Evolutionary conservation across 495 filamentous ascomycete species (phyloP).

Genomic region (Penicillium silybi): DNA sequence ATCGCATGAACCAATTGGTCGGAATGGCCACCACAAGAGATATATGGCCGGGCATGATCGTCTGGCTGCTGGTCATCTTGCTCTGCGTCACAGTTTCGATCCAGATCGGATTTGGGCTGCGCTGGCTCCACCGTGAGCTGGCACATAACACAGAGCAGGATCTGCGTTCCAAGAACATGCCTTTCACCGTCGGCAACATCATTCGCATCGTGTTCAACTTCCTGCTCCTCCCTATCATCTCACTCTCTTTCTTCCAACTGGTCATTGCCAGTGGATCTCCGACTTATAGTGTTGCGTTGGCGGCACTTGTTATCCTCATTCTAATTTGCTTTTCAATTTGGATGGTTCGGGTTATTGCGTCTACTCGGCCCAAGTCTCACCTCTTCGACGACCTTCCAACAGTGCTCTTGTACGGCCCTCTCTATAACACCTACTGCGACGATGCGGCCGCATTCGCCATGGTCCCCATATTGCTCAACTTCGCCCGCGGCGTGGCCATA

Average conservation of each 20-base stretch:
- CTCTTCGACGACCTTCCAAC: slow-evolving; percentile 92
- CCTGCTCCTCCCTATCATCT: slow-evolving; percentile 80
- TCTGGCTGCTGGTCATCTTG: slow-evolving; percentile 78
- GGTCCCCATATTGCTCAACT: slow-evolving; percentile 76
- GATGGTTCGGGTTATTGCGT: slow-evolving; percentile 73
- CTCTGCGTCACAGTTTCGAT: slow-evolving; percentile 62
- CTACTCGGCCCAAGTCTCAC: slow-evolving; percentile 73
- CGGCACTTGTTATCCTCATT: slow-evolving; percentile 67
- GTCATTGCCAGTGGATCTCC: slow-evolving; percentile 68
- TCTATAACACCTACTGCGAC: slow-evolving; percentile 96
- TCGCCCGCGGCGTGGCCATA: slow-evolving; percentile 83
- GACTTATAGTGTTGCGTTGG: slow-evolving; percentile 63
- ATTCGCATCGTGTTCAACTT: slow-evolving; percentile 89
- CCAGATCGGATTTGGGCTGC: slow-evolving; percentile 69
- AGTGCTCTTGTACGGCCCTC: slow-evolving; percentile 82
- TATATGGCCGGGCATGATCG: slow-evolving; percentile 88
- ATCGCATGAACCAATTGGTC: slow-evolving; percentile 74
- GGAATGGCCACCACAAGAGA: slow-evolving; percentile 73
- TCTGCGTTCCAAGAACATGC: slow-evolving; percentile 82
- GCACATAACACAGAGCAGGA: slow-evolving; percentile 77
- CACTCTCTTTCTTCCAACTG: slow-evolving; percentile 85
- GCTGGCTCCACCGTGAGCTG: slow-evolving; percentile 69
- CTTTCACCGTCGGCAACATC: slow-evolving; percentile 85
- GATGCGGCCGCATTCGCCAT: slow-evolving; percentile 86
- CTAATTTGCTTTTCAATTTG: slow-evolving; percentile 71